A percentile compares a stretch with the other conserved stretches of the same genome.
These are phyloP conservation scores for Thraustochytrium sp. DNA, from an alignment of 352 stramenopile species.

Conservation along the genomic window DNA sequence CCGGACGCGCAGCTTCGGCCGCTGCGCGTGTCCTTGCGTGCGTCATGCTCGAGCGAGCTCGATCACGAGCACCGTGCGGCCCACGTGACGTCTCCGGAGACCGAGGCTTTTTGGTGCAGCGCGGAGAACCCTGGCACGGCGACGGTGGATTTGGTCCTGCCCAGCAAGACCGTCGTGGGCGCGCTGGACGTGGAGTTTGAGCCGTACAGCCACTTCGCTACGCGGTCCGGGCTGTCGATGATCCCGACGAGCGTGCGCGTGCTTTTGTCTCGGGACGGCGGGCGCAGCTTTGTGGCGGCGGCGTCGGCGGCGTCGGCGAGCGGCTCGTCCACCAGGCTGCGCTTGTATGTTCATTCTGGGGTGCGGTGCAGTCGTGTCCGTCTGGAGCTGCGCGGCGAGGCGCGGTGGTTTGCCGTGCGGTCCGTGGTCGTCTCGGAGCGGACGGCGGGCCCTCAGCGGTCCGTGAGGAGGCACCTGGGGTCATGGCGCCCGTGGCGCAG, in stretches of 20 bases:
- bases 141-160: background rate
- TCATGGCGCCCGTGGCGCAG: background rate
- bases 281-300: background rate
- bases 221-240: background rate
- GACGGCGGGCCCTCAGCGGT: background rate
- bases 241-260: background rate
- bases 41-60: background rate
- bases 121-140: background rate
- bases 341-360: background rate
- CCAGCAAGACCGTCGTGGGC: background rate
- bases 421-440: background rate
- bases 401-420: conserved; percentile 2
- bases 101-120: background rate
- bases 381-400: background rate
- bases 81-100: background rate
- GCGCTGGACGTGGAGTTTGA: background rate
- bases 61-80: background rate
- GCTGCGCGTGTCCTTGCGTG: background rate
- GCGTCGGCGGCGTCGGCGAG: background rate
- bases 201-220: background rate
- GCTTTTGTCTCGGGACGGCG: background rate
- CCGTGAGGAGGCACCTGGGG: background rate
- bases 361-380: background rate
- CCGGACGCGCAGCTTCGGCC: background rate
- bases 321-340: background rate